Percentiles rank a stretch among this genome's conserved stretches.
Evolutionary conservation across 2,329 filamentous ascomycete species (phyloP).

Genomic region (Hymenoscyphus fructigenus): DNA sequence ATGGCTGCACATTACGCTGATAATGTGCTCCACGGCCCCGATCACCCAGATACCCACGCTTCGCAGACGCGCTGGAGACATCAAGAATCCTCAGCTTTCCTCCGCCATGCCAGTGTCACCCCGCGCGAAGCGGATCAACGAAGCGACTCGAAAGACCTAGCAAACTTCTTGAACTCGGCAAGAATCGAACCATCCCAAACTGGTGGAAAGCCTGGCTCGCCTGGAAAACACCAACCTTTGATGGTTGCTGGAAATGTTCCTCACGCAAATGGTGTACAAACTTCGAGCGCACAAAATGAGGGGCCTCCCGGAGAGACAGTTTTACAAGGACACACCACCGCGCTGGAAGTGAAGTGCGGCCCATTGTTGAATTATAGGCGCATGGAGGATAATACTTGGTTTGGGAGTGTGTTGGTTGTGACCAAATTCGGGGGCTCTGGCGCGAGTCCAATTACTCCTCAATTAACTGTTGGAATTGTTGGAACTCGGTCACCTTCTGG

Average conservation of each 20-base stretch:
- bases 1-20: constrained; percentile 33
- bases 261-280: constrained; percentile 13
- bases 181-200: constrained; percentile 42
- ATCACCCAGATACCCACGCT: constrained; percentile 50
- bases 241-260: constrained; percentile 35
- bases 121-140: constrained; percentile 44
- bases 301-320: constrained; percentile 7
- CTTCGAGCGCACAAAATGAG: constrained; percentile 14
- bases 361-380: constrained; percentile 76
- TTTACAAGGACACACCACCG: constrained; percentile 14
- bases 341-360: constrained; percentile 65
- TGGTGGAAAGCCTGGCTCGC: constrained; percentile 26
- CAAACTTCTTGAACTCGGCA: constrained; percentile 55
- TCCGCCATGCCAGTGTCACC: constrained; percentile 28
- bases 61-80: constrained; percentile 62
- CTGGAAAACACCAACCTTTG: constrained; percentile 48
- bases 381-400: constrained; percentile 70
- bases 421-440: constrained; percentile 67
- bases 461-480: constrained; percentile 50
- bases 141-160: constrained; percentile 50
- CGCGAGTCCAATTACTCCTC: constrained; percentile 55
- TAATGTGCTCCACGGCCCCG: constrained; percentile 28
- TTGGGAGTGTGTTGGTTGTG: constrained; percentile 83
- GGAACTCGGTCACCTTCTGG: constrained; percentile 15
- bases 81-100: constrained; percentile 59